Conservation (phyloP, 345 rosid genomes). For the Passiflora organensis region DNA sequence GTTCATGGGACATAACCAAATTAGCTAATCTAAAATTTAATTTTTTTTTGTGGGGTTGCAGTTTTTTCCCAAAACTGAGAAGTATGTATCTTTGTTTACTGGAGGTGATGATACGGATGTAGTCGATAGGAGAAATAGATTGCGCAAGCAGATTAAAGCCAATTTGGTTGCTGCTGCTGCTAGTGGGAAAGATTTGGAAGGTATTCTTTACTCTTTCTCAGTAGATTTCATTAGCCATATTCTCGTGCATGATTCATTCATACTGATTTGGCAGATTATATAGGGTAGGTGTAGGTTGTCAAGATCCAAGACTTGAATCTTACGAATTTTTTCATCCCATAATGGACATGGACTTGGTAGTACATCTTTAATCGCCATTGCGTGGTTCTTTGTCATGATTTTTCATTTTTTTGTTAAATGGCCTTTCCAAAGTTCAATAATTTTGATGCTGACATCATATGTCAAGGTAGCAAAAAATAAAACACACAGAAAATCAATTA, state of each 20-base stretch:
- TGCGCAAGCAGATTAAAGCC: slow-evolving; percentile 94
- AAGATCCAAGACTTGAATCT: too few species aligned
- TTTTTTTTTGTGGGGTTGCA: slow-evolving; percentile 26
- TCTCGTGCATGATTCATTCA: too few species aligned
- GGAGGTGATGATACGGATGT: slow-evolving; percentile 67
- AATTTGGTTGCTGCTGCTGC: slow-evolving; percentile 90
- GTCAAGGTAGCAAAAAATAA: neutral
- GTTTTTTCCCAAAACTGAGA: slow-evolving; percentile 98
- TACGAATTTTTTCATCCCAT: too few species aligned
- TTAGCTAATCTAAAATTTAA: neutral
- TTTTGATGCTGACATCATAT: neutral
- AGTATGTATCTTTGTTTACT: slow-evolving; percentile 82
- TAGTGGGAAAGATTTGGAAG: slow-evolving; percentile 98
- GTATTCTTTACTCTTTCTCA: slow-evolving; percentile 29
- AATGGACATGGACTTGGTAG: neutral
- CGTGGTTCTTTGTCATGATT: too few species aligned
- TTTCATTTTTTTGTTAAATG: neutral
- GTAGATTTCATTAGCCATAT: too few species aligned
- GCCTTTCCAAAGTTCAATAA: neutral
- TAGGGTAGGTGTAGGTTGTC: too few species aligned
- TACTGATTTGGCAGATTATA: too few species aligned
- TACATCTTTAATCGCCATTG: neutral
- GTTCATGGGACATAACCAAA: neutral
- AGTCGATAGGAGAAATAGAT: slow-evolving; percentile 69
- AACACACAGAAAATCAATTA: neutral